Conservation (phyloP, 345 rosid species). For the Populus simonii region DNA sequence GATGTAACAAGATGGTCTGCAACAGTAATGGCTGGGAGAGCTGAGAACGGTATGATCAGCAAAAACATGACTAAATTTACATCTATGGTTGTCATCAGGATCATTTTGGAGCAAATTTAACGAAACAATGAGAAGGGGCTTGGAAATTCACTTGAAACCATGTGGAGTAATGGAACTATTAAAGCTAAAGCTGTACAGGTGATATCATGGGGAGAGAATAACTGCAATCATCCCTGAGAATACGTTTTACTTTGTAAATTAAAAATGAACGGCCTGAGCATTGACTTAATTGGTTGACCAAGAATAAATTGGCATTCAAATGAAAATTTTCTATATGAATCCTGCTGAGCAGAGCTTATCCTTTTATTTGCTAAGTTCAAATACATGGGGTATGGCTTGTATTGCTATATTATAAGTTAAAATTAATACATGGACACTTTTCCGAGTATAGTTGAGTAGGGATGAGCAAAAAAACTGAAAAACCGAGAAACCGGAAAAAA, state of each 20-base stretch:
- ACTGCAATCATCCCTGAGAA: background rate
- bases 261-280: background rate
- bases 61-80: background rate
- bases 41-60: constrained; percentile 3
- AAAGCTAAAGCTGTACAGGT: background rate
- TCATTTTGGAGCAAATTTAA: background rate
- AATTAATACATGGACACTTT: background rate
- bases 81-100: background rate
- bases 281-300: background rate
- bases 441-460: background rate
- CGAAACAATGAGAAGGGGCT: background rate
- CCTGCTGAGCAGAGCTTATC: background rate
- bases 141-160: background rate
- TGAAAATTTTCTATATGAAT: background rate
- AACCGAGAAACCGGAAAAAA: no score
- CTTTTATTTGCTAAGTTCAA: background rate
- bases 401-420: background rate
- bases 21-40: background rate
- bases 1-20: background rate
- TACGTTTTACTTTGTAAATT: background rate
- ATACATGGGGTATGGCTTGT: background rate
- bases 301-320: background rate
- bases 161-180: background rate
- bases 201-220: background rate
- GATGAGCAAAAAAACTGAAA: no score